Conservation (phyloP, 2,329 filamentous ascomycete species). For the Nannizziopsis arthrosporioides region DNA sequence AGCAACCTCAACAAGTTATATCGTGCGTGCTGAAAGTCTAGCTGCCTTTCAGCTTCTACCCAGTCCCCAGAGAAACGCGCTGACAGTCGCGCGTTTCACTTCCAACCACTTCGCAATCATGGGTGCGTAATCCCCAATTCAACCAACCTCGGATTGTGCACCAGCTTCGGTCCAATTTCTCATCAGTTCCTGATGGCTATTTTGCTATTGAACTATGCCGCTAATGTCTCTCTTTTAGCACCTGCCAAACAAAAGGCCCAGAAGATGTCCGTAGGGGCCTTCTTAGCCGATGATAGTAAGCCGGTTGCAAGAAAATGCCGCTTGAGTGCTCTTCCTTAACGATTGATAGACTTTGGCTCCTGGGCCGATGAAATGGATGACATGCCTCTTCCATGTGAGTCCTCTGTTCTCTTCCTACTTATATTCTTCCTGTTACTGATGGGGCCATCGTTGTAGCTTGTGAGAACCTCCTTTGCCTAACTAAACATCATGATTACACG, state of each 20-base stretch:
- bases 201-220: slow-evolving; percentile 1
- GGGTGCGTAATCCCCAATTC: slow-evolving; percentile 29
- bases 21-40: slow-evolving; percentile 17
- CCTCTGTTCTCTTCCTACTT: slow-evolving; percentile 1
- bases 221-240: slow-evolving; percentile 43
- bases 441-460: slow-evolving; percentile 6
- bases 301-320: slow-evolving; percentile 16
- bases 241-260: slow-evolving; percentile 86
- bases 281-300: slow-evolving; percentile 85
- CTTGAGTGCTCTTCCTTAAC: slow-evolving; percentile 7
- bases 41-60: slow-evolving; percentile 18
- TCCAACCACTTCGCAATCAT: slow-evolving; percentile 47
- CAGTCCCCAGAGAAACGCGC: slow-evolving; percentile 30
- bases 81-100: slow-evolving; percentile 28
- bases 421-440: slow-evolving; percentile 4
- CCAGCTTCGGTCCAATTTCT: neutral
- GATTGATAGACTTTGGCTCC: slow-evolving; percentile 57
- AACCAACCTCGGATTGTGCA: no score
- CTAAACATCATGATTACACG: slow-evolving; percentile 10
- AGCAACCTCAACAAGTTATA: slow-evolving; percentile 17
- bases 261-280: slow-evolving; percentile 96
- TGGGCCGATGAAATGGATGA: slow-evolving; percentile 99
- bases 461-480: slow-evolving; percentile 13
- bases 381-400: slow-evolving; percentile 59
- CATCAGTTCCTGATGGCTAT: neutral